These are phyloP conservation scores for Cladosporium sp. DNA, from an alignment of 2,329 filamentous ascomycete species.

Conservation along the genomic window DNA sequence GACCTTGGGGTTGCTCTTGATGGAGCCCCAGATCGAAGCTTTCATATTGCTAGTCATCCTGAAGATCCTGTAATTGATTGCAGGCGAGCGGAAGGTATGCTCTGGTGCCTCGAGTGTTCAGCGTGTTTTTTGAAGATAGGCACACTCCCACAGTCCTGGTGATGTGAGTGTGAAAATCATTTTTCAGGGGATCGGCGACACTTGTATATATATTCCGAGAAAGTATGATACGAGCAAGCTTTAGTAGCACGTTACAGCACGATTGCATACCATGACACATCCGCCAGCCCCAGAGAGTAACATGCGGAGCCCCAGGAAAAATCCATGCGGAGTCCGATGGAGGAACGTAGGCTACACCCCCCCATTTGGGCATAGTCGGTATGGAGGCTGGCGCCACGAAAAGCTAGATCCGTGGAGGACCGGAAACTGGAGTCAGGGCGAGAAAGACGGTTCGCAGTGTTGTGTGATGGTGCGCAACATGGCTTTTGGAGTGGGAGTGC, in stretches of 20 bases:
- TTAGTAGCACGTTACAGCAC: background rate
- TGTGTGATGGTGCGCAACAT: background rate
- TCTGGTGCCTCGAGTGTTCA: background rate
- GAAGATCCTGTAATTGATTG: background rate
- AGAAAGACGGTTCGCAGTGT: background rate
- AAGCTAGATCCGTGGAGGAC: slow-evolving; percentile 4
- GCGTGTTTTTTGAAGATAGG: background rate
- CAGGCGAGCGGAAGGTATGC: background rate
- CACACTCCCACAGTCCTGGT: background rate
- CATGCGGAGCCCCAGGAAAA: slow-evolving; percentile 7
- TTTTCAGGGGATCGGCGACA: background rate
- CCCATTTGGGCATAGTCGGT: background rate
- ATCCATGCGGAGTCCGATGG: slow-evolving; percentile 1
- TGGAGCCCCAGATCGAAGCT: slow-evolving; percentile 18
- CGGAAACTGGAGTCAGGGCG: background rate
- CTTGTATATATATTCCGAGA: background rate
- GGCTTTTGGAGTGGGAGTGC: background rate
- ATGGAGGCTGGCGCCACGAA: background rate
- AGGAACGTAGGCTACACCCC: background rate
- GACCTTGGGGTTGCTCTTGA: slow-evolving; percentile 24
- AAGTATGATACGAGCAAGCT: background rate
- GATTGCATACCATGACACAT: slow-evolving; percentile 5
- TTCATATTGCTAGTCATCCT: slow-evolving; percentile 7
- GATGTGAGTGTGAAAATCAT: background rate
- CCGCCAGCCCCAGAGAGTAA: background rate